Evolutionary conservation across 768 basidiomycete species (phyloP).

Genomic region (Pisolithus marmoratus): DNA sequence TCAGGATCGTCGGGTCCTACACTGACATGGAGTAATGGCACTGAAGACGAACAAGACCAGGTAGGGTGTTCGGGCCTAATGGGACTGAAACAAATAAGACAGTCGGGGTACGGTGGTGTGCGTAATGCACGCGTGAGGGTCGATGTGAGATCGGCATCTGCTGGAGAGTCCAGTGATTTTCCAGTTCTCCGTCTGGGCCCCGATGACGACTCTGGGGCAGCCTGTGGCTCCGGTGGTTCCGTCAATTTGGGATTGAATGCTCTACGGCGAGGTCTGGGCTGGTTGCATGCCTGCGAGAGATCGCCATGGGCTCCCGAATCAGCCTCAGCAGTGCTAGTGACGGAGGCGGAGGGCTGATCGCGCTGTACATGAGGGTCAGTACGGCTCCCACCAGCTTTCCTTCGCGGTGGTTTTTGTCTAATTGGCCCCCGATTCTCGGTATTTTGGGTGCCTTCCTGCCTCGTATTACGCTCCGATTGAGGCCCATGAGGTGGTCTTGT

Average conservation of each 20-base stretch:
- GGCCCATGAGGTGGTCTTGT: no score
- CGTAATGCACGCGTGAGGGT: conserved; percentile 60
- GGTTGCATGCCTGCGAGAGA: background rate
- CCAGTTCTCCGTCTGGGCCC: conserved; percentile 7
- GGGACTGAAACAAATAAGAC: conserved; percentile 76
- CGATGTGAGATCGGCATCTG: conserved; percentile 65
- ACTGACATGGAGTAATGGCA: conserved; percentile 3
- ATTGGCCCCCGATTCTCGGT: no score
- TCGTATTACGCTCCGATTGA: no score
- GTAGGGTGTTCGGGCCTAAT: conserved; percentile 76
- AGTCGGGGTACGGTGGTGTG: conserved; percentile 70
- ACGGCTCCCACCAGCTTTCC: background rate
- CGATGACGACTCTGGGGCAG: background rate
- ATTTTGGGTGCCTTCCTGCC: no score
- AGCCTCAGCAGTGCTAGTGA: background rate
- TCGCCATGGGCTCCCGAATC: background rate
- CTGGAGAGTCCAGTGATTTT: conserved; percentile 9
- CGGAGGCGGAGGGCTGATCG: background rate
- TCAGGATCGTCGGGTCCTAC: conserved; percentile 7
- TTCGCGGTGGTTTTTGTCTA: no score
- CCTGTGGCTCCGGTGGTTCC: conserved; percentile 4
- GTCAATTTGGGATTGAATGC: conserved; percentile 35
- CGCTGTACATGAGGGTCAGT: background rate
- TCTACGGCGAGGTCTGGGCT: conserved; percentile 25
- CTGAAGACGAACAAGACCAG: conserved; percentile 79